These are phyloP conservation scores for Boechera retrofracta DNA, from an alignment of 345 rosid genomes.

Conservation along the genomic window DNA sequence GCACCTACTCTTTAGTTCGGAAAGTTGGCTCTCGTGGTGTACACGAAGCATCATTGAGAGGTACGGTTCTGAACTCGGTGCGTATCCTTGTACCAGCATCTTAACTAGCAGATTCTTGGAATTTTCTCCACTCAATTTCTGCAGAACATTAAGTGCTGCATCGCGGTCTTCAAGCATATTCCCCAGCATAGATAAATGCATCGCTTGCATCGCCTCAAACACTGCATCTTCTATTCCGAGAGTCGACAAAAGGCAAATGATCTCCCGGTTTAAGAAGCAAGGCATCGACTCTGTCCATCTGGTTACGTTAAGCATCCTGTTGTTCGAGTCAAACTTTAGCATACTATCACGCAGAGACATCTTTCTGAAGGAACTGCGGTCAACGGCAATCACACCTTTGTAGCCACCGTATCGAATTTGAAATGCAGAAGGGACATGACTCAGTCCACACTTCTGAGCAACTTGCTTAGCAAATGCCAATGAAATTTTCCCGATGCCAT, in stretches of 20 bases:
- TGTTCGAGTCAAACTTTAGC: slow-evolving; percentile 80
- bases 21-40: slow-evolving; percentile 65
- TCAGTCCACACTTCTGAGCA: slow-evolving; percentile 79
- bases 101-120: slow-evolving; percentile 61
- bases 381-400: slow-evolving; percentile 91
- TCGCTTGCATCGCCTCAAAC: slow-evolving; percentile 65
- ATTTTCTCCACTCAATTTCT: slow-evolving; percentile 60
- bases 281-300: slow-evolving; percentile 86
- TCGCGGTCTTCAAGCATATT: slow-evolving; percentile 67
- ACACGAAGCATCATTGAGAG: slow-evolving; percentile 89
- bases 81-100: slow-evolving; percentile 80
- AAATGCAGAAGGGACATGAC: slow-evolving; percentile 84
- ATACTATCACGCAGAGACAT: slow-evolving; percentile 82
- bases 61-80: slow-evolving; percentile 76
- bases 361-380: slow-evolving; percentile 74
- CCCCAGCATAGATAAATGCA: slow-evolving; percentile 64
- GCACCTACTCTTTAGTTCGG: slow-evolving; percentile 75
- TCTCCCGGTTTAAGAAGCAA: slow-evolving; percentile 90
- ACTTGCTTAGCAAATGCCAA: slow-evolving; percentile 72
- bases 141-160: slow-evolving; percentile 73
- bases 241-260: slow-evolving; percentile 81
- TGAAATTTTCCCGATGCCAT: slow-evolving; percentile 95
- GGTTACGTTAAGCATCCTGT: slow-evolving; percentile 89
- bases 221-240: slow-evolving; percentile 72
- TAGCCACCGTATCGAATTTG: slow-evolving; percentile 96